Conservation (phyloP, 768 basidiomycete genomes). For the Hysterangium stoloniferum region DNA sequence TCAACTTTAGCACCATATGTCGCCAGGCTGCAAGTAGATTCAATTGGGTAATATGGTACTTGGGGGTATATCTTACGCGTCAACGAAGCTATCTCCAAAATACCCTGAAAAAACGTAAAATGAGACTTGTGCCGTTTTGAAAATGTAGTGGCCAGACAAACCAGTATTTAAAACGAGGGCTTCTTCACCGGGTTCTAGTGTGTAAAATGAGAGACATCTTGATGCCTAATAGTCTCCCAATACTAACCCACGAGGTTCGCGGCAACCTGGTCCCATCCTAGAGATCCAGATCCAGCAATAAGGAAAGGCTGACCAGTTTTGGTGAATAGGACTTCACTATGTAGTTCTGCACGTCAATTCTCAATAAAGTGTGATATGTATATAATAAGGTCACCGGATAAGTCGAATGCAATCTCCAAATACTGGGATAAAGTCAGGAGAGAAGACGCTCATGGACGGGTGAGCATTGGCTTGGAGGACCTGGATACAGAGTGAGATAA, state of each 20-base stretch:
- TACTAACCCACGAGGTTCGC: constrained; percentile 63
- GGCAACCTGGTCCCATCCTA: constrained; percentile 96
- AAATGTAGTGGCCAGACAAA: background rate
- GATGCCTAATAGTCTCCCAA: background rate
- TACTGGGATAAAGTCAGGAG: constrained; percentile 78
- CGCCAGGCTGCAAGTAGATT: constrained; percentile 45
- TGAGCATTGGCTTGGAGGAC: constrained; percentile 93
- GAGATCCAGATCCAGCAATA: constrained; percentile 88
- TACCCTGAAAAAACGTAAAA: constrained; percentile 47
- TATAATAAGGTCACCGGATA: constrained; percentile 54
- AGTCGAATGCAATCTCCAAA: constrained; percentile 87
- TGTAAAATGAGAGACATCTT: background rate
- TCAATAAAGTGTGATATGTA: too few relatives aligned
- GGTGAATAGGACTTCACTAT: constrained; percentile 71
- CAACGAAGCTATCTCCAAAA: constrained; percentile 86
- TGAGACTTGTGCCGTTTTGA: background rate
- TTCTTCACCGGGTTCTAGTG: constrained; percentile 54
- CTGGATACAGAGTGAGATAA: constrained; percentile 27
- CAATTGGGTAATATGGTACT: too few relatives aligned
- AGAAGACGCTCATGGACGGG: constrained; percentile 82
- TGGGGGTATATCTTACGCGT: constrained; percentile 52
- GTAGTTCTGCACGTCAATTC: too few relatives aligned
- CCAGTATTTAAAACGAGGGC: constrained; percentile 72
- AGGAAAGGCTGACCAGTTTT: constrained; percentile 82
- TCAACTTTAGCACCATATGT: constrained; percentile 86